Evolutionary conservation across 129 eudicot genomes (phyloP).

Genomic region (Centella asiatica): DNA sequence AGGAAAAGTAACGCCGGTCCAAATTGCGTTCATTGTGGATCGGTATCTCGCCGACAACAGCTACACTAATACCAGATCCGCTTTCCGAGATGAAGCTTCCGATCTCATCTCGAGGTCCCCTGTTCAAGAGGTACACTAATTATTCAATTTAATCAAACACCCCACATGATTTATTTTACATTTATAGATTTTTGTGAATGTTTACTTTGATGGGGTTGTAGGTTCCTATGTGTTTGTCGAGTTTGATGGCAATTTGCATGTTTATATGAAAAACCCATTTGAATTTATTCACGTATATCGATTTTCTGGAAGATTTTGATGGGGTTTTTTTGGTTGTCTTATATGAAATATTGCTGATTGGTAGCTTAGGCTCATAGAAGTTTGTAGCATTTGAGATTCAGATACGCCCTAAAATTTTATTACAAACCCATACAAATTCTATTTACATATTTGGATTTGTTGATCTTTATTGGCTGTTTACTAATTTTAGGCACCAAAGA

Average conservation of each 20-base stretch:
- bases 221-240: too few relatives aligned
- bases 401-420: too few relatives aligned
- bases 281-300: not conserved
- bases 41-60: constrained; percentile 64
- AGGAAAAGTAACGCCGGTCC: constrained; percentile 73
- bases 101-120: constrained; percentile 53
- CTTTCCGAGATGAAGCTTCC: constrained; percentile 64
- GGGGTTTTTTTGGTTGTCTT: not conserved
- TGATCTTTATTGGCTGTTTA: not conserved
- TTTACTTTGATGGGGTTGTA: too few relatives aligned
- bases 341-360: too few relatives aligned
- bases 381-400: too few relatives aligned
- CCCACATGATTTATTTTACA: too few relatives aligned
- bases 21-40: constrained; percentile 87
- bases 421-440: too few relatives aligned
- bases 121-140: constrained; percentile 42
- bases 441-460: not conserved
- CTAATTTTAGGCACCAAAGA: constrained; percentile 50
- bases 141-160: not conserved
- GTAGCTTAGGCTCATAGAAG: too few relatives aligned
- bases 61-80: constrained; percentile 37
- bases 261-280: not conserved
- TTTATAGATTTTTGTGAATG: too few relatives aligned
- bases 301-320: not conserved
- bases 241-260: too few relatives aligned